Percentiles rank a stretch among this genome's conserved stretches.
phyloP scores from a whole-genome alignment of 495 filamentous ascomycete genomes.

The Penicillium samsonianum region DNA sequence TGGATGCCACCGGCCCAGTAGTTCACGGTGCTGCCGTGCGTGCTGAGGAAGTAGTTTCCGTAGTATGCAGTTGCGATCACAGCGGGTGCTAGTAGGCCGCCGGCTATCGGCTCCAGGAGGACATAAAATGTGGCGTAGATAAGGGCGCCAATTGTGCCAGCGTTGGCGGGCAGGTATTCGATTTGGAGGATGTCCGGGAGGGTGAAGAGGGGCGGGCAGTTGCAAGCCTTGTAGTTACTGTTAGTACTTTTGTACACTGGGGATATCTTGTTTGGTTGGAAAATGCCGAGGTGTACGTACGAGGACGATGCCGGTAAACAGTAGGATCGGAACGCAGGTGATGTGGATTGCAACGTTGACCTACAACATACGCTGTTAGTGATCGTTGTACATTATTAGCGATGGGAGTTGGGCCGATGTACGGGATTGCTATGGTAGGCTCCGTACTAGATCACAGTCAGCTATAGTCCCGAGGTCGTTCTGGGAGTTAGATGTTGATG shows the following conservation, averaged over 20 bases:
- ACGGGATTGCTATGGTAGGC: slow-evolving; percentile 89
- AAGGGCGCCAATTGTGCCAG: slow-evolving; percentile 72
- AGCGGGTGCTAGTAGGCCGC: slow-evolving; percentile 68
- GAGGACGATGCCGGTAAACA: slow-evolving; percentile 77
- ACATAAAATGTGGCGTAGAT: slow-evolving; percentile 80
- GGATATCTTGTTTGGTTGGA: background rate
- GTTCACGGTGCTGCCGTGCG: slow-evolving; percentile 66
- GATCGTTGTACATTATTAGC: slow-evolving; percentile 3
- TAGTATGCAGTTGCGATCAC: slow-evolving; percentile 71
- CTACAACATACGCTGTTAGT: slow-evolving; percentile 43
- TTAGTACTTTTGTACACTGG: slow-evolving; percentile 19
- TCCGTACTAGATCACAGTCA: slow-evolving; percentile 70
- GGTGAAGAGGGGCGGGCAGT: slow-evolving; percentile 69
- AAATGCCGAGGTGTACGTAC: slow-evolving; percentile 50
- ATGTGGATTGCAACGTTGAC: slow-evolving; percentile 89
- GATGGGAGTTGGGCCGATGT: slow-evolving; percentile 17
- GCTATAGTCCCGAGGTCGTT: slow-evolving; percentile 17
- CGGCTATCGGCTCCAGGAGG: slow-evolving; percentile 91
- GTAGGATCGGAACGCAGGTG: slow-evolving; percentile 79
- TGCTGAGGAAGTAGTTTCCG: slow-evolving; percentile 69
- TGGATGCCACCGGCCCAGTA: slow-evolving; percentile 69
- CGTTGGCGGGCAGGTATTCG: slow-evolving; percentile 76
- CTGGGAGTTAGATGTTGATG: slow-evolving; percentile 7
- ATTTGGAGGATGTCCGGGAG: slow-evolving; percentile 69
- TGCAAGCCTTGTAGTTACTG: slow-evolving; percentile 62